phyloP scores from a whole-genome alignment of 306 rosid species.

The Rosa chinensis region DNA sequence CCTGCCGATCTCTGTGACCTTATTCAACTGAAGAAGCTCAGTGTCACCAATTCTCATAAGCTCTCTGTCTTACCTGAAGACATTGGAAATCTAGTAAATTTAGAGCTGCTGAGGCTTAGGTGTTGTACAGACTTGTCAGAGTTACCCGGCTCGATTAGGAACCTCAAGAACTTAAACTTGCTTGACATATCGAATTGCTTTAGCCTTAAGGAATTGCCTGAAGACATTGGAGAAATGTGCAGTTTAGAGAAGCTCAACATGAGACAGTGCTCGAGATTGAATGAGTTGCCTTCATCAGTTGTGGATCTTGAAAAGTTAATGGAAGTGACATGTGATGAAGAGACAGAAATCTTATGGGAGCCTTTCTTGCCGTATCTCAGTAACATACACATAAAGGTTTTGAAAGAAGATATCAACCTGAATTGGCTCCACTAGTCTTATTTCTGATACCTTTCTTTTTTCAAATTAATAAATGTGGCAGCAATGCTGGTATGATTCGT shows the following conservation, averaged over 20 bases:
- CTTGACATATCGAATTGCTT: constrained; percentile 63
- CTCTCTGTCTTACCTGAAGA: constrained; percentile 43
- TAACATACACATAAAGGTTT: constrained; percentile 3
- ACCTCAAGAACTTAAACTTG: constrained; percentile 26
- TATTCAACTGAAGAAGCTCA: constrained; percentile 38
- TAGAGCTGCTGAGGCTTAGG: constrained; percentile 48
- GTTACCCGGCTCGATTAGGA: constrained; percentile 38
- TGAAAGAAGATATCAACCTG: constrained; percentile 36
- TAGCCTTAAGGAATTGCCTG: constrained; percentile 45
- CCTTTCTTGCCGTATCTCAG: constrained; percentile 6
- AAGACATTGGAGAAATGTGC: constrained; percentile 38
- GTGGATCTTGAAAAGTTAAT: constrained; percentile 31
- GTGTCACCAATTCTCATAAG: constrained; percentile 55
- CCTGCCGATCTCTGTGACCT: constrained; percentile 45
- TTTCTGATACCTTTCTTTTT: neutral
- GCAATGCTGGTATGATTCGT: too few species aligned
- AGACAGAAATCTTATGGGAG: constrained; percentile 35
- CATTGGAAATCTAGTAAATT: constrained; percentile 37
- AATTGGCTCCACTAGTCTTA: constrained; percentile 34
- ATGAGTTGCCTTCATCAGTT: constrained; percentile 42
- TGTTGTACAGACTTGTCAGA: constrained; percentile 38
- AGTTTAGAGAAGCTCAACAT: constrained; percentile 39
- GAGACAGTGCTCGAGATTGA: constrained; percentile 42
- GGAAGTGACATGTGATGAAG: constrained; percentile 58
- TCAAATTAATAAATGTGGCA: too few species aligned